Percentiles rank a stretch among this genome's conserved stretches.
phyloP scores from a whole-genome alignment of 495 filamentous ascomycete genomes.

The Peziza echinospora region DNA sequence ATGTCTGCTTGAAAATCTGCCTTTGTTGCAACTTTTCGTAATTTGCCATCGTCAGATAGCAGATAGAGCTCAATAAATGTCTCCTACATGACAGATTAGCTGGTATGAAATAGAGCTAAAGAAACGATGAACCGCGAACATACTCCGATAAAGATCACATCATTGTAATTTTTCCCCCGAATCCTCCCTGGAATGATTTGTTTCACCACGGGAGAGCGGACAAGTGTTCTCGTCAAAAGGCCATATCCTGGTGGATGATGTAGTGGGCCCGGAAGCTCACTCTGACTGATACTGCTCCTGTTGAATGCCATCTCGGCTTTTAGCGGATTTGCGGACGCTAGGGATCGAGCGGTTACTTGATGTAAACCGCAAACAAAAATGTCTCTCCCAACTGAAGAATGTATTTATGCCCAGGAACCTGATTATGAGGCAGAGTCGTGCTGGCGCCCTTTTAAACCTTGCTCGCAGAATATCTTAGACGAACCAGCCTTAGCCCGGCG shows the following conservation, averaged over 20 bases:
- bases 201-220: constrained; percentile 53
- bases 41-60: constrained; percentile 35
- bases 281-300: not conserved
- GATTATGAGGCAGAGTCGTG: no score
- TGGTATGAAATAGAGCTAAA: not conserved
- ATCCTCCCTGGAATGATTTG: constrained; percentile 64
- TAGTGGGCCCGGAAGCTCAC: constrained; percentile 1
- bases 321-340: no score
- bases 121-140: constrained; percentile 18
- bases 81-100: constrained; percentile 23
- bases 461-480: no score
- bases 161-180: constrained; percentile 44
- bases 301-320: constrained; percentile 11
- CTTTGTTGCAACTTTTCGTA: constrained; percentile 50
- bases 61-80: constrained; percentile 50
- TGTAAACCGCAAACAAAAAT: no score
- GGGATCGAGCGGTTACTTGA: no score
- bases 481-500: no score
- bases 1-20: constrained; percentile 53
- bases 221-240: constrained; percentile 51
- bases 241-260: constrained; percentile 32
- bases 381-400: no score
- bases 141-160: constrained; percentile 79
- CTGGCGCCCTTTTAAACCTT: no score
- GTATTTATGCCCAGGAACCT: no score